Evolutionary conservation across 208 protist genomes (phyloP).

Genomic region (Leishmania gerbilli): DNA sequence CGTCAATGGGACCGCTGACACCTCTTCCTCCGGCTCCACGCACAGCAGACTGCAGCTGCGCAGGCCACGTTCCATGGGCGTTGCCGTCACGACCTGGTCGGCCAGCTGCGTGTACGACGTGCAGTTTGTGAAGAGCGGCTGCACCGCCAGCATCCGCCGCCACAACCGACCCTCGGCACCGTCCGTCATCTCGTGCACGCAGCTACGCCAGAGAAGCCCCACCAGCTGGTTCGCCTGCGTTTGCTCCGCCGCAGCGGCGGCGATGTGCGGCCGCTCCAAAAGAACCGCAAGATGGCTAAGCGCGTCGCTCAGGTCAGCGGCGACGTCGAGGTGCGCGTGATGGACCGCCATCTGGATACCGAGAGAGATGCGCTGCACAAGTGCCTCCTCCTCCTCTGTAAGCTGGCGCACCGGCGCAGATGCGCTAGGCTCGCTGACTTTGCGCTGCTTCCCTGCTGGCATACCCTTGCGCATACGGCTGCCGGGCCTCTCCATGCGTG

Average conservation of each 20-base stretch:
- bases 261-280: slow-evolving; percentile 29
- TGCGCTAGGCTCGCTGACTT: slow-evolving; percentile 6
- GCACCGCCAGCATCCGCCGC: slow-evolving; percentile 16
- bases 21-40: slow-evolving; percentile 17
- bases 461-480: slow-evolving; percentile 11
- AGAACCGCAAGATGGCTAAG: slow-evolving; percentile 38
- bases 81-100: slow-evolving; percentile 2
- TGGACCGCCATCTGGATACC: slow-evolving; percentile 19
- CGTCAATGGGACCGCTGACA: neutral
- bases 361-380: slow-evolving; percentile 20
- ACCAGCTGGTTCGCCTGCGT: slow-evolving; percentile 25
- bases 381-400: slow-evolving; percentile 11
- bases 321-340: slow-evolving; percentile 27
- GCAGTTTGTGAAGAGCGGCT: slow-evolving; percentile 12
- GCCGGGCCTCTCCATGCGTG: slow-evolving; percentile 18
- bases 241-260: slow-evolving; percentile 33
- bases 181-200: slow-evolving; percentile 23
- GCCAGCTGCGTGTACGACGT: slow-evolving; percentile 7
- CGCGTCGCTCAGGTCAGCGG: slow-evolving; percentile 20
- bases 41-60: slow-evolving; percentile 22
- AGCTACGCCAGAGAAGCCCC: slow-evolving; percentile 9
- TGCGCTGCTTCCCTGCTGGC: neutral
- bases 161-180: slow-evolving; percentile 24
- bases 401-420: neutral
- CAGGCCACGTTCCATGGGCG: slow-evolving; percentile 28